Percentiles rank a stretch among this genome's conserved stretches.
Evolutionary conservation across 2,329 filamentous ascomycete genomes (phyloP).

Genomic region (Saccharata proteae): DNA sequence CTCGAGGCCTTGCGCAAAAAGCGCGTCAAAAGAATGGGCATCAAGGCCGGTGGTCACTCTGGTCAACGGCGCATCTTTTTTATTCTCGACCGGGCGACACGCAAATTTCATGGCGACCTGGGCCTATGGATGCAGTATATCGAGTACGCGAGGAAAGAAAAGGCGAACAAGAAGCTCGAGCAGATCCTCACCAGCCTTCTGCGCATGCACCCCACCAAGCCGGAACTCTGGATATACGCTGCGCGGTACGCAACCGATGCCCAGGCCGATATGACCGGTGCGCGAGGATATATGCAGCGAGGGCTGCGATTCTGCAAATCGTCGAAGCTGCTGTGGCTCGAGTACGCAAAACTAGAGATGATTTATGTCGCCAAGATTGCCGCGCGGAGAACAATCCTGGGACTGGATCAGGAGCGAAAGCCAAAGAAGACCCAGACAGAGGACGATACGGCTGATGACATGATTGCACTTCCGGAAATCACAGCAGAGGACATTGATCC

Average conservation of each 20-base stretch:
- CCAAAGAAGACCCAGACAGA: slow-evolving; percentile 28
- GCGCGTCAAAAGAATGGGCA: slow-evolving; percentile 66
- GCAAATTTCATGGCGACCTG: slow-evolving; percentile 70
- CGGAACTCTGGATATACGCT: slow-evolving; percentile 72
- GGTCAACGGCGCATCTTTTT: slow-evolving; percentile 77
- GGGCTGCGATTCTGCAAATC: slow-evolving; percentile 80
- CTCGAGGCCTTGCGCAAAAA: slow-evolving; percentile 66
- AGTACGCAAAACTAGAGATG: slow-evolving; percentile 87
- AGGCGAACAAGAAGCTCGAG: slow-evolving; percentile 47
- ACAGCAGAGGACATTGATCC: slow-evolving; percentile 52
- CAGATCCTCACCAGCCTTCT: slow-evolving; percentile 56
- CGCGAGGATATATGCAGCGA: slow-evolving; percentile 75
- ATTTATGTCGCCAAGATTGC: slow-evolving; percentile 78
- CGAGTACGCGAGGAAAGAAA: slow-evolving; percentile 59
- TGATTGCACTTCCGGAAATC: slow-evolving; percentile 46
- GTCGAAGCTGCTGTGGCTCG: slow-evolving; percentile 65
- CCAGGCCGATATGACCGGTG: slow-evolving; percentile 76
- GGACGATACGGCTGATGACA: slow-evolving; percentile 39
- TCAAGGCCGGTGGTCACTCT: slow-evolving; percentile 58
- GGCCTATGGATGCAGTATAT: slow-evolving; percentile 86
- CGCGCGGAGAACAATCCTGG: slow-evolving; percentile 55
- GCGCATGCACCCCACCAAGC: slow-evolving; percentile 72
- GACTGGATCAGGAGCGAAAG: slow-evolving; percentile 40
- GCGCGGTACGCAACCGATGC: slow-evolving; percentile 67
- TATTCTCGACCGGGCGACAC: slow-evolving; percentile 76